Evolutionary conservation across 2,329 filamentous ascomycete genomes (phyloP).

Genomic region (Chaetomiaceae sp.): DNA sequence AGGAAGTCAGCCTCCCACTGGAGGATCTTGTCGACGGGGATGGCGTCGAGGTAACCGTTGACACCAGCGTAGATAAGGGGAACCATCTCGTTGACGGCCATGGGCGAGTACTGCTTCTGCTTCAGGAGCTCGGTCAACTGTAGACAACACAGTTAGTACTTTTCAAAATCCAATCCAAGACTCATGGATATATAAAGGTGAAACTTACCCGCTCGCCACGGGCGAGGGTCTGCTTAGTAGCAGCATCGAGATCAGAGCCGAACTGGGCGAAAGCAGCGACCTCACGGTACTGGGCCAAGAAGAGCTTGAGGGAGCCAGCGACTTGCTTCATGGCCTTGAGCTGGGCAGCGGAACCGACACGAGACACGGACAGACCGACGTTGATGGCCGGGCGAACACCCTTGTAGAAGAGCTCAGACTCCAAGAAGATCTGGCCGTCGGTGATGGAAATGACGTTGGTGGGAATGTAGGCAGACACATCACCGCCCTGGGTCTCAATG

Average conservation of each 20-base stretch:
- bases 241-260: constrained; percentile 98
- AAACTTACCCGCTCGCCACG: constrained; percentile 92
- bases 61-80: constrained; percentile 99
- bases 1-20: constrained; percentile 95
- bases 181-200: not conserved
- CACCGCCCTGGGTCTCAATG: constrained; percentile 99
- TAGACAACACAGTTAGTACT: constrained; percentile 29
- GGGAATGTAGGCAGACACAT: constrained; percentile 99
- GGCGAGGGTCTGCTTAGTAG: constrained; percentile 96
- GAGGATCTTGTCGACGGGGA: constrained; percentile 89
- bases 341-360: constrained; percentile 99
- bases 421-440: constrained; percentile 99
- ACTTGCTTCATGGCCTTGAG: constrained; percentile 99
- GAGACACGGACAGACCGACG: constrained; percentile 99
- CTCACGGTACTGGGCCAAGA: constrained; percentile 99
- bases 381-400: constrained; percentile 99
- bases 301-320: constrained; percentile 98
- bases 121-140: constrained; percentile 93
- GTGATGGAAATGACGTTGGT: constrained; percentile 99
- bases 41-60: constrained; percentile 85
- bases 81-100: constrained; percentile 99
- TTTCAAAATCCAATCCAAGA: too few relatives aligned
- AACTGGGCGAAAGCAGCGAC: constrained; percentile 99
- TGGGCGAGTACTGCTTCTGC: constrained; percentile 99
- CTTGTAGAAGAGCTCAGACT: constrained; percentile 99